These are phyloP conservation scores for Leptographium procerum DNA, from an alignment of 2,329 filamentous ascomycete species.

Conservation along the genomic window DNA sequence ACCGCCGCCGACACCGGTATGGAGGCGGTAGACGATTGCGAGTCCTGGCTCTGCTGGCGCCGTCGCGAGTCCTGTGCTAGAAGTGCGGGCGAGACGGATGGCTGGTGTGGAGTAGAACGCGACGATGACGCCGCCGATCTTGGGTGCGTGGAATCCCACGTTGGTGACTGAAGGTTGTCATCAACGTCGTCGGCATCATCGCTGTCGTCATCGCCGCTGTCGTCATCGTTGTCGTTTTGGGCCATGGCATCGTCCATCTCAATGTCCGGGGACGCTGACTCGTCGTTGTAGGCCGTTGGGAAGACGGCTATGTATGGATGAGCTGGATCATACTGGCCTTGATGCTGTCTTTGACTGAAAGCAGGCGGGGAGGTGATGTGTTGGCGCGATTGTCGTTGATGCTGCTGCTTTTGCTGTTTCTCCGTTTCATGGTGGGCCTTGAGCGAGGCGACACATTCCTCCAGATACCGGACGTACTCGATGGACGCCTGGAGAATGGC, in stretches of 20 bases:
- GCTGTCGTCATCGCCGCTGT: neutral
- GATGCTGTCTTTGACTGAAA: conserved; percentile 17
- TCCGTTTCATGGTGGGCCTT: conserved; percentile 45
- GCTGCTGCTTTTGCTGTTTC: conserved; percentile 2
- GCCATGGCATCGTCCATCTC: conserved; percentile 41
- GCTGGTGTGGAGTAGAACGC: neutral
- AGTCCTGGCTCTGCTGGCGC: conserved; percentile 31
- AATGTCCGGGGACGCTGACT: conserved; percentile 31
- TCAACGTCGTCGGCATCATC: neutral
- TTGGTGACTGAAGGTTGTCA: neutral
- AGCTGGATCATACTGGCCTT: conserved; percentile 17
- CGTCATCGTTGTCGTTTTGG: conserved; percentile 19
- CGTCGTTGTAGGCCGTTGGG: conserved; percentile 23
- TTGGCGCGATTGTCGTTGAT: neutral
- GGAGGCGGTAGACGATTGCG: conserved; percentile 41
- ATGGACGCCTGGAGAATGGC: conserved; percentile 95
- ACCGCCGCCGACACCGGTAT: conserved; percentile 3
- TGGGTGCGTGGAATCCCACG: neutral
- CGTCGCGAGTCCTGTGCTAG: conserved; percentile 28
- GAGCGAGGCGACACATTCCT: conserved; percentile 74
- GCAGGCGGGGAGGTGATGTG: neutral
- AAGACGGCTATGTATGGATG: too few relatives aligned
- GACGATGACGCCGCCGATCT: neutral
- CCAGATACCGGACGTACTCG: conserved; percentile 88
- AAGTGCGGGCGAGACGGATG: conserved; percentile 36